These are phyloP conservation scores for Imleria badia DNA, from an alignment of 768 basidiomycete genomes.

Conservation along the genomic window DNA sequence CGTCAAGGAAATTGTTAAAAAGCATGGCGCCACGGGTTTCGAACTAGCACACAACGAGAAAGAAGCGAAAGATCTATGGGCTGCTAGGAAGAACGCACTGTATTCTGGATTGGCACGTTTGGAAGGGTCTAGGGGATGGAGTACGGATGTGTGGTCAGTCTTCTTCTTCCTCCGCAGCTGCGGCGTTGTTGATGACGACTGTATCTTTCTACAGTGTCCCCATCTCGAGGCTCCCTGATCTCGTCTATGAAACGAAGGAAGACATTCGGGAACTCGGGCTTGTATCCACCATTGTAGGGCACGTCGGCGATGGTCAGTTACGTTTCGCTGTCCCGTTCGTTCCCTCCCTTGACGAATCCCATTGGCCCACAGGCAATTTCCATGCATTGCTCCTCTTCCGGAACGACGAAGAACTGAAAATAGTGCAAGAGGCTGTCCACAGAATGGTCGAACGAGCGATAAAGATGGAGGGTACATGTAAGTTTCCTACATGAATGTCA, in stretches of 20 bases:
- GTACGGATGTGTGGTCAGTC: slow-evolving; percentile 74
- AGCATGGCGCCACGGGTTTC: slow-evolving; percentile 68
- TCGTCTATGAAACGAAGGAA: slow-evolving; percentile 68
- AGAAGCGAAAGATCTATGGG: slow-evolving; percentile 76
- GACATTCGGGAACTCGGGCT: slow-evolving; percentile 61
- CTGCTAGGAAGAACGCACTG: slow-evolving; percentile 66
- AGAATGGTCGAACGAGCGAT: slow-evolving; percentile 70
- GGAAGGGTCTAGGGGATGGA: slow-evolving; percentile 59
- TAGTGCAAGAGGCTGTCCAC: slow-evolving; percentile 47
- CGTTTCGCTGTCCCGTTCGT: slow-evolving; percentile 24
- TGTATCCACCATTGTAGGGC: slow-evolving; percentile 66
- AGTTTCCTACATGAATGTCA: slow-evolving; percentile 14
- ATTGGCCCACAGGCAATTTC: slow-evolving; percentile 41
- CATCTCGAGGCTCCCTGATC: slow-evolving; percentile 60
- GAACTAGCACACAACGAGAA: slow-evolving; percentile 59
- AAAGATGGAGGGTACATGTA: slow-evolving; percentile 72
- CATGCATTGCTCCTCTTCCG: slow-evolving; percentile 56
- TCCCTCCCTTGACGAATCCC: not conserved
- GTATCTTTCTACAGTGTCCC: slow-evolving; percentile 46
- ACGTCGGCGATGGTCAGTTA: slow-evolving; percentile 66
- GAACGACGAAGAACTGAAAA: slow-evolving; percentile 50
- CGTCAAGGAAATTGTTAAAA: slow-evolving; percentile 55
- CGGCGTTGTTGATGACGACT: not conserved
- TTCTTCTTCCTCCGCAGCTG: not conserved
- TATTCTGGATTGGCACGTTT: slow-evolving; percentile 55